Base-by-base conservation (phyloP, 805 yeast genomes). In the Priceomyces melissophilus region DNA sequence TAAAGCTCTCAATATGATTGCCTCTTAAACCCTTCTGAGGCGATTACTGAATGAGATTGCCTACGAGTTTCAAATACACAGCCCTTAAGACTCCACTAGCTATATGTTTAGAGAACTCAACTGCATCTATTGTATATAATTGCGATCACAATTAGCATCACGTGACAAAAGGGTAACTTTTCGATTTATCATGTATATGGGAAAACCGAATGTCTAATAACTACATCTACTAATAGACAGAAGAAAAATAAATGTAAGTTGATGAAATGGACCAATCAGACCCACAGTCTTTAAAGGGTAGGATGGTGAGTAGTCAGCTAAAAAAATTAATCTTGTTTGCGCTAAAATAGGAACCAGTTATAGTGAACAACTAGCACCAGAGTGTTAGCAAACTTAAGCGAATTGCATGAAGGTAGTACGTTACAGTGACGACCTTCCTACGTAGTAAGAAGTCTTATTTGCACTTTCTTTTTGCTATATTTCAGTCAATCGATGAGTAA, bases 301-400 rank as follows among this genome's bases (percentile, higher is more conserved):
- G 58, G 69, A 72, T 61, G 90, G 83, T 84, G 91, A 84, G 91
- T 84, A 84, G 69, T 62, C 61, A 73, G 78, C 83, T 66, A 34
- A 20, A 16, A 74, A 50, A 48, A 63, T 84, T 51, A 41, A 51
- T 60, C 88, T 87, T 69, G 95, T 84, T 87, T 83, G 89, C 89
- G 70, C 84, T 79, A 80, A 82, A 86, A 86, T 85, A 83, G 95
- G 90, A 82, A 77, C 82, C 78, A 75, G 75, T 75, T 79, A 83
- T 67, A 62, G 81, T 48, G 41, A 39, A 30, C 30, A 79, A 76
- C 71, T 72, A 78, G 82, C 83, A 80, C 89, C 93, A 84, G 93
- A 84, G 91, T 86, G 95, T 85, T 79, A 83, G 87, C 90, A 85
- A 86, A 82, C 87, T 67, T 27, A 4, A 6, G 25, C 16, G n/a